A percentile compares a stretch with the other conserved stretches of the same genome.
Evolutionary conservation across 164 flowering plant genomes (phyloP).

Genomic region (Vitis rupestris): DNA sequence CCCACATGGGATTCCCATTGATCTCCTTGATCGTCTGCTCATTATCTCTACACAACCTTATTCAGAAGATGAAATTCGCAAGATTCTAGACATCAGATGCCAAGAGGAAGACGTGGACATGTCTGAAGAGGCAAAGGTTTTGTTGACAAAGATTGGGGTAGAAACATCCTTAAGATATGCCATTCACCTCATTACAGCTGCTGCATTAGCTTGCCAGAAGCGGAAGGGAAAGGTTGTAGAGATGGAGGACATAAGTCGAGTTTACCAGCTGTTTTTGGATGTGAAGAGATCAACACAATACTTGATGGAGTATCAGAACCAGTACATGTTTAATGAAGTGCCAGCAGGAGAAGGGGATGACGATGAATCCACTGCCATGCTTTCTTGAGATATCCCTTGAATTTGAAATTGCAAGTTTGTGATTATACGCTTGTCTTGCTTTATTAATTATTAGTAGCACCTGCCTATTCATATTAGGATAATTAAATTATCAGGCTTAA

Average conservation of each 20-base stretch:
- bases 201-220: conserved; percentile 85
- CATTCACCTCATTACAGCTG: conserved; percentile 78
- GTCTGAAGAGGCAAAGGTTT: conserved; percentile 73
- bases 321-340: conserved; percentile 82
- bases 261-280: conserved; percentile 76
- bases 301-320: conserved; percentile 83
- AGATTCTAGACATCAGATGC: conserved; percentile 83
- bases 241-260: conserved; percentile 73
- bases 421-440: not conserved
- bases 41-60: conserved; percentile 89
- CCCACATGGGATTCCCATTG: conserved; percentile 96
- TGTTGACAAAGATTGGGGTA: conserved; percentile 59
- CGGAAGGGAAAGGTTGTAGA: conserved; percentile 85
- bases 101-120: conserved; percentile 96
- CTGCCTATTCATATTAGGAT: no score
- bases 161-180: conserved; percentile 80
- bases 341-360: conserved; percentile 44
- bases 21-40: conserved; percentile 85
- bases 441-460: no score
- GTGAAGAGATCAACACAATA: conserved; percentile 90
- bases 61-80: conserved; percentile 70
- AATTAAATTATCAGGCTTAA: no score
- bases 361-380: conserved; percentile 53
- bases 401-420: not conserved
- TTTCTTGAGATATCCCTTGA: conserved; percentile 17